A percentile compares a stretch with the other conserved stretches of the same genome.
Conservation (phyloP, 345 rosid genomes). For the Corchorus capsularis region DNA sequence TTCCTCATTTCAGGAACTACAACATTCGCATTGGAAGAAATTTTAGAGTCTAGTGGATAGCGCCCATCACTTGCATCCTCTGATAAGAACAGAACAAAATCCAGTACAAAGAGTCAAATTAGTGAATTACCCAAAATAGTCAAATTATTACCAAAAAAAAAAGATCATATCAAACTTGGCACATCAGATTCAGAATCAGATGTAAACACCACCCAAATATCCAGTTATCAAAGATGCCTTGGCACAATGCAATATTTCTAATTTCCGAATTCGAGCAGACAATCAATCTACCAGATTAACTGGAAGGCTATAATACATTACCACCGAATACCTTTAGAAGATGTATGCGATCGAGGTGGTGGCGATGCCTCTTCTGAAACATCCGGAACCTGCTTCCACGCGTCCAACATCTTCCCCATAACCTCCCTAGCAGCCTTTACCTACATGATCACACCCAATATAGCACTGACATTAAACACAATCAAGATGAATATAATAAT, state of each 20-base stretch:
- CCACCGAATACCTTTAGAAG: constrained; percentile 60
- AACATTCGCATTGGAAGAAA: constrained; percentile 32
- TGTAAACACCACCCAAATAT: background rate
- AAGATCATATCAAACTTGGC: background rate
- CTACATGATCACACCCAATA: constrained; percentile 33
- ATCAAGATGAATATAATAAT: constrained; percentile 6
- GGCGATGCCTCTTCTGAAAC: constrained; percentile 74
- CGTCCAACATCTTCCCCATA: constrained; percentile 85
- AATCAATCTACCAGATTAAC: constrained; percentile 7
- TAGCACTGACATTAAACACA: background rate
- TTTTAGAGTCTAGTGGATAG: constrained; percentile 44
- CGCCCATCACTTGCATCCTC: constrained; percentile 64
- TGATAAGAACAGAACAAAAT: constrained; percentile 27
- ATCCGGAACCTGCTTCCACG: constrained; percentile 95
- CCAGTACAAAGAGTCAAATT: background rate
- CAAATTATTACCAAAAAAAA: background rate
- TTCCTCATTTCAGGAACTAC: constrained; percentile 34
- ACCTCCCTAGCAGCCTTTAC: constrained; percentile 92
- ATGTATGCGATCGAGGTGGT: constrained; percentile 58
- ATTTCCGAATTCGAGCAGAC: background rate
- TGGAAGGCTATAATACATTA: constrained; percentile 11
- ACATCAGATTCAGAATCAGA: too few relatives aligned
- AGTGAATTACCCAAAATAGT: background rate
- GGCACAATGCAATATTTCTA: constrained; percentile 7
- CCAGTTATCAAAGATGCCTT: constrained; percentile 4